phyloP scores from a whole-genome alignment of 768 basidiomycete genomes.

The Jaapia argillacea region DNA sequence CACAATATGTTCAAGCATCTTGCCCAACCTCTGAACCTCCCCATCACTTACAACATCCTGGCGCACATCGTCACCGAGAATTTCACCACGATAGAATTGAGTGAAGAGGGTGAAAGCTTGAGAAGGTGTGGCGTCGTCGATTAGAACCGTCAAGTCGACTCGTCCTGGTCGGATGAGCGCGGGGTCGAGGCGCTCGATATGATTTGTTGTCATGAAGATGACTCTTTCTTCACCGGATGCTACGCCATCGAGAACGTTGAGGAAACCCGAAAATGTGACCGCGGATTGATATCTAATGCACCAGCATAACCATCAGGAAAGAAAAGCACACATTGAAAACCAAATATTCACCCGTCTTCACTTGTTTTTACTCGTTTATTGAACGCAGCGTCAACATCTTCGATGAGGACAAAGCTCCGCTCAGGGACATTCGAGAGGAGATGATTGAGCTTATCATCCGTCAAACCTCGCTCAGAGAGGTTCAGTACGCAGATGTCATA shows the following conservation, averaged over 20 bases:
- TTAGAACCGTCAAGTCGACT: constrained; percentile 75
- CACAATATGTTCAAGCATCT: constrained; percentile 43
- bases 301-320: constrained; percentile 6
- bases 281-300: constrained; percentile 76
- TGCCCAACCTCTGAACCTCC: constrained; percentile 38
- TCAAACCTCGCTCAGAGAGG: constrained; percentile 89
- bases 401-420: constrained; percentile 88
- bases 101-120: constrained; percentile 76
- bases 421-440: constrained; percentile 90
- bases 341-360: constrained; percentile 82
- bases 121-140: constrained; percentile 78
- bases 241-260: constrained; percentile 96
- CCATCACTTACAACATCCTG: constrained; percentile 23
- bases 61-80: constrained; percentile 15
- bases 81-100: constrained; percentile 64
- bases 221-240: constrained; percentile 97
- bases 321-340: neutral
- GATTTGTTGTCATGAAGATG: constrained; percentile 99
- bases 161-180: constrained; percentile 94
- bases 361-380: constrained; percentile 84
- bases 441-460: constrained; percentile 94
- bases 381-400: constrained; percentile 97
- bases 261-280: constrained; percentile 94
- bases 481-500: constrained; percentile 97
- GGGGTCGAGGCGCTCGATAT: constrained; percentile 78